phyloP scores from a whole-genome alignment of 805 yeast genomes.

The Monosporozyma unispora region DNA sequence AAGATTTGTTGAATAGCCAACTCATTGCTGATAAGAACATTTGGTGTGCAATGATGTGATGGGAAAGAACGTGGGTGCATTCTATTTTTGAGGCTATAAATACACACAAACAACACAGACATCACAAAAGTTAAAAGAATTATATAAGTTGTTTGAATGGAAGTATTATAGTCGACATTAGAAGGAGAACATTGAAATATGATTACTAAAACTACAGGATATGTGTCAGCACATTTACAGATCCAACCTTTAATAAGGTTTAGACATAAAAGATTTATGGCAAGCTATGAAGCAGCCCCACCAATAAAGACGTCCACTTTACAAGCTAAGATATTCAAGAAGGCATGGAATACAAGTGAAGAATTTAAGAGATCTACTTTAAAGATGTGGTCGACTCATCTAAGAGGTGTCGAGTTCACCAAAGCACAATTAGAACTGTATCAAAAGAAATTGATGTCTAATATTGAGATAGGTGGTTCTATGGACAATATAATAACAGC shows the following conservation, averaged over 20 bases:
- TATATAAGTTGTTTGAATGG: too few species aligned
- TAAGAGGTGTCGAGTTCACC: not conserved
- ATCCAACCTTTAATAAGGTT: not conserved
- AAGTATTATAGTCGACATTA: too few species aligned
- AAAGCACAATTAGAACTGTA: constrained; percentile 8
- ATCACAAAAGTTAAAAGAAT: too few species aligned
- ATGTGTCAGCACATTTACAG: not conserved
- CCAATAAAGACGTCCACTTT: not conserved
- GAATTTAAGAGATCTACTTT: constrained; percentile 2
- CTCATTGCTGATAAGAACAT: not conserved
- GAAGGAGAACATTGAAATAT: not conserved
- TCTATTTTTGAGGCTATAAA: not conserved
- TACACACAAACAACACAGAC: too few species aligned
- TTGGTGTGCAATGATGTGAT: not conserved
- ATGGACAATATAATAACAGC: constrained; percentile 13
- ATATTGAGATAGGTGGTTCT: not conserved
- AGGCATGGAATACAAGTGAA: constrained; percentile 1
- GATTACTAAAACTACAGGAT: not conserved
- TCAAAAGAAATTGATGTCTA: constrained; percentile 18
- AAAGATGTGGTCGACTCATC: constrained; percentile 7
- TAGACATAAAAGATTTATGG: not conserved
- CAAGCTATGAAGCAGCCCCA: not conserved
- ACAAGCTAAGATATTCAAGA: constrained; percentile 1
- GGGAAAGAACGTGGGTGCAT: not conserved
- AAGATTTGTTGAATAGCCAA: not conserved